Conservation (phyloP, 2,329 filamentous ascomycete genomes). For the Stagonosporopsis tanaceti region DNA sequence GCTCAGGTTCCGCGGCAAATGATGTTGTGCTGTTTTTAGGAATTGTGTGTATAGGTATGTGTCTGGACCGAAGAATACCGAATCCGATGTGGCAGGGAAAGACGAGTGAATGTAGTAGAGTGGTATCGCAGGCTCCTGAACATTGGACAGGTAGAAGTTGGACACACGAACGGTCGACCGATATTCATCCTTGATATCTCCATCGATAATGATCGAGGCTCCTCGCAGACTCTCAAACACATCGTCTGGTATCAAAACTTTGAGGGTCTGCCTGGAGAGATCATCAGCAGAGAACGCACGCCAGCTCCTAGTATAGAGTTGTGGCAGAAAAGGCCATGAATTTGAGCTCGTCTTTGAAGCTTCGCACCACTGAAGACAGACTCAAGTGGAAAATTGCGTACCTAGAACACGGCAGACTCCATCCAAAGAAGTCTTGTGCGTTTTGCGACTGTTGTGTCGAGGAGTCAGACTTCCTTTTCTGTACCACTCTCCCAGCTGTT, state of each 20-base stretch:
- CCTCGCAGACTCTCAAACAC: constrained; percentile 22
- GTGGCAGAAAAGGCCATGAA: not conserved
- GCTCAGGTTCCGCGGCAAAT: constrained; percentile 17
- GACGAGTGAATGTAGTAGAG: constrained; percentile 36
- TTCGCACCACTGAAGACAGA: not conserved
- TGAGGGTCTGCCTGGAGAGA: constrained; percentile 20
- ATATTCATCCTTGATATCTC: constrained; percentile 10
- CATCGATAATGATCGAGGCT: constrained; percentile 15
- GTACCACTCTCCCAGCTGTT: constrained; percentile 29
- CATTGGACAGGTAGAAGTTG: constrained; percentile 30
- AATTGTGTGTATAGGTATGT: constrained; percentile 35
- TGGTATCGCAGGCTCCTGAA: constrained; percentile 3
- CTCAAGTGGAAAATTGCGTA: constrained; percentile 2
- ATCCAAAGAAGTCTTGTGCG: constrained; percentile 34
- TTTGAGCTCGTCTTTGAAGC: not conserved
- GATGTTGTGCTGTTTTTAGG: constrained; percentile 21
- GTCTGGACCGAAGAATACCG: constrained; percentile 36
- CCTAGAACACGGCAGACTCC: constrained; percentile 32
- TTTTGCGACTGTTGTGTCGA: constrained; percentile 26
- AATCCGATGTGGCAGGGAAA: constrained; percentile 30
- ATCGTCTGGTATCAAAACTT: constrained; percentile 23
- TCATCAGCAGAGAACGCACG: not conserved
- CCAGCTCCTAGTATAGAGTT: not conserved
- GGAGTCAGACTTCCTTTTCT: constrained; percentile 22
- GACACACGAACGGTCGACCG: constrained; percentile 33